phyloP scores from a whole-genome alignment of 2,329 filamentous ascomycete genomes.

The Pyricularia sp. region DNA sequence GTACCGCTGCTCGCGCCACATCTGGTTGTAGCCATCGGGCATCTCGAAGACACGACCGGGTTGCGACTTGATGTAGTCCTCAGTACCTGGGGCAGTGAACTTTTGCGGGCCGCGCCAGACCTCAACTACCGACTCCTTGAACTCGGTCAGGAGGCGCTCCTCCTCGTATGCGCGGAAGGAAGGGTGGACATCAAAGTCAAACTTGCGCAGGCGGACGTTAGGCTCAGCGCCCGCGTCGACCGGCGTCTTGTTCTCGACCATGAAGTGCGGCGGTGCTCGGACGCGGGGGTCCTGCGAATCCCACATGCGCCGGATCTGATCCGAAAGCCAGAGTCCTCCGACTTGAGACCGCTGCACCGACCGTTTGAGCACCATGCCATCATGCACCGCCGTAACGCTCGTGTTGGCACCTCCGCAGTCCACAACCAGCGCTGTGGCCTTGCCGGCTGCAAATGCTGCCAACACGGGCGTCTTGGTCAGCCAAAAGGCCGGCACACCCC shows the following conservation, averaged over 20 bases:
- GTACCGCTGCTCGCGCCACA: slow-evolving; percentile 85
- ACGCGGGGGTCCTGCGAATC: slow-evolving; percentile 58
- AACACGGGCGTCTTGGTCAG: slow-evolving; percentile 82
- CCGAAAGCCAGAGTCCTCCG: slow-evolving; percentile 82
- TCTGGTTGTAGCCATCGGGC: slow-evolving; percentile 91
- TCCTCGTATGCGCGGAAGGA: slow-evolving; percentile 81
- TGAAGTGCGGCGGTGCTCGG: slow-evolving; percentile 68
- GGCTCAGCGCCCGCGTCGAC: slow-evolving; percentile 80
- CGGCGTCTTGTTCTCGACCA: slow-evolving; percentile 76
- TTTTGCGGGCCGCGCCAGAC: slow-evolving; percentile 77
- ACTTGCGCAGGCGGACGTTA: slow-evolving; percentile 66
- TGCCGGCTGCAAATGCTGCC: slow-evolving; percentile 85
- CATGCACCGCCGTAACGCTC: slow-evolving; percentile 83
- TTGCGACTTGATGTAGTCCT: slow-evolving; percentile 63
- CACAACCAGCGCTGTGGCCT: slow-evolving; percentile 84
- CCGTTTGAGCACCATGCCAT: slow-evolving; percentile 89
- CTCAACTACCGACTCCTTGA: slow-evolving; percentile 96
- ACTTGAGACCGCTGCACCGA: slow-evolving; percentile 77
- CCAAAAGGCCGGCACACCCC: slow-evolving; percentile 93
- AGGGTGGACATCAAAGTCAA: slow-evolving; percentile 48
- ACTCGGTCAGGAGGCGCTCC: slow-evolving; percentile 86
- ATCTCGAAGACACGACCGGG: slow-evolving; percentile 91
- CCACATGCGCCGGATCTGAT: slow-evolving; percentile 78
- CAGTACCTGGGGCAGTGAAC: slow-evolving; percentile 56
- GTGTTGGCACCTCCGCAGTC: slow-evolving; percentile 86